A percentile compares a stretch with the other conserved stretches of the same genome.
phyloP scores from a whole-genome alignment of 2,329 filamentous ascomycete genomes.

The Sarocladium kiliense region DNA sequence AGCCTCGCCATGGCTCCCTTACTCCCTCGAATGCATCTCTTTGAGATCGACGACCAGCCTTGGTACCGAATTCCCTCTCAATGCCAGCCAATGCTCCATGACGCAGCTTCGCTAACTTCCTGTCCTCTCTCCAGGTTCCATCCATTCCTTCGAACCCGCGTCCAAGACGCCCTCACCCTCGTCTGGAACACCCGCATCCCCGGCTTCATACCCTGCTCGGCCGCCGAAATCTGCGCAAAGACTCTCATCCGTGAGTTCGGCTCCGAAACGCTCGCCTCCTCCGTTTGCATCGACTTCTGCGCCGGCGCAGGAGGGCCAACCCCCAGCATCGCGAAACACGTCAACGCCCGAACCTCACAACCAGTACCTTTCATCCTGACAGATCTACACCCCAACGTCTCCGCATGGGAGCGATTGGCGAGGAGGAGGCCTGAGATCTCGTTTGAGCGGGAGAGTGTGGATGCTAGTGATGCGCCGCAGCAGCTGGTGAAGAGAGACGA shows the following conservation, averaged over 20 bases:
- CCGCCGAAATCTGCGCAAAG: slow-evolving; percentile 55
- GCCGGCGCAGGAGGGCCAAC: slow-evolving; percentile 70
- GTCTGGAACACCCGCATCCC: slow-evolving; percentile 59
- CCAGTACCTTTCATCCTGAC: slow-evolving; percentile 57
- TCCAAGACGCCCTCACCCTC: slow-evolving; percentile 60
- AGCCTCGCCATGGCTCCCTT: slow-evolving; percentile 39
- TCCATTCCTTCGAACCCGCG: slow-evolving; percentile 55
- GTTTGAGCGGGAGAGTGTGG: slow-evolving; percentile 56
- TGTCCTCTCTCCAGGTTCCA: slow-evolving; percentile 50
- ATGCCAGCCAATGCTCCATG: slow-evolving; percentile 9
- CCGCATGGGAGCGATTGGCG: slow-evolving; percentile 51
- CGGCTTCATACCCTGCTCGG: slow-evolving; percentile 52
- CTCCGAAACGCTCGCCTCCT: slow-evolving; percentile 35
- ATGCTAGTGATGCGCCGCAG: slow-evolving; percentile 57
- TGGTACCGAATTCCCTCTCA: slow-evolving; percentile 39
- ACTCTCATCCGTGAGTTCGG: slow-evolving; percentile 49
- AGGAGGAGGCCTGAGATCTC: slow-evolving; percentile 49
- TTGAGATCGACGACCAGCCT: slow-evolving; percentile 62
- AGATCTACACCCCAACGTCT: slow-evolving; percentile 59
- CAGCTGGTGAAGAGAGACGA: slow-evolving; percentile 34
- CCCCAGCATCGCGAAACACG: slow-evolving; percentile 53
- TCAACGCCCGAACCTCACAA: slow-evolving; percentile 43
- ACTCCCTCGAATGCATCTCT: slow-evolving; percentile 53
- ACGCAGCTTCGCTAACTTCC: neutral
- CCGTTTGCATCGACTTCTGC: slow-evolving; percentile 71